Base-by-base conservation (phyloP, 371 early-diverging fungal species). In the Blastocladiella emersonii region DNA sequence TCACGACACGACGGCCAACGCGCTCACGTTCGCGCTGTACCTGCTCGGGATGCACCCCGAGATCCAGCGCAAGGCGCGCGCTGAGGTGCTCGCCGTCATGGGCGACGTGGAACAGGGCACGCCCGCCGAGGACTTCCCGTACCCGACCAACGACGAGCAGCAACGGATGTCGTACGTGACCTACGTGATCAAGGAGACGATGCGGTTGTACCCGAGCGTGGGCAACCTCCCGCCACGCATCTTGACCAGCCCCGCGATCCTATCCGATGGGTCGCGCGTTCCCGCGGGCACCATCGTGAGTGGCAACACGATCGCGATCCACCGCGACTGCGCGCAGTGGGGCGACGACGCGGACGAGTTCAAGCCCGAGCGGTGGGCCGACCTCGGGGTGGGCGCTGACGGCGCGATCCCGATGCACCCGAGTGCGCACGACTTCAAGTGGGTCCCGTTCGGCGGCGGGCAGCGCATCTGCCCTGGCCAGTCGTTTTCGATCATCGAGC, bases 391-490 rank as follows among this genome's bases (percentile, higher is more conserved):
- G 2, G 32, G 15, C 6, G 53, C 53, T 1, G 32, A 10, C 23
- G 53, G 45, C 19, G 5, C 53, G 32, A 51, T 59, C 17, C 60
- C 60, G 15, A 36, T 59, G 60, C 2, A 8, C 27, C 60, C 60
- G 44, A 15, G 36, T 7, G 60, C 60, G 41, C 60, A 59, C 32
- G n/a, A 30, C 27, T 59, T 59, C 43, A 15, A 34, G 25, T 59
- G 41, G 43, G n/a, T 59, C 8, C 60, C 60, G 37, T 59, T 59
- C 43, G 60, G 60, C 32, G 60, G 60, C 27, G 60, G 60, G 60
- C 60, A 59, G 30, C 41, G 60, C 15, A 17, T 59, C 15, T 59
- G 60, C 44, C 41, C 43, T 13, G 60, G 60, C 27, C 60, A 59
- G 30, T 44, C 34, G 60, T 59, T 59, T 43, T 59, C 60, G 30